Percentiles rank a stretch among this genome's conserved stretches.
These are phyloP conservation scores for Nemania serpens DNA, from an alignment of 2,329 filamentous ascomycete genomes.

Conservation along the genomic window DNA sequence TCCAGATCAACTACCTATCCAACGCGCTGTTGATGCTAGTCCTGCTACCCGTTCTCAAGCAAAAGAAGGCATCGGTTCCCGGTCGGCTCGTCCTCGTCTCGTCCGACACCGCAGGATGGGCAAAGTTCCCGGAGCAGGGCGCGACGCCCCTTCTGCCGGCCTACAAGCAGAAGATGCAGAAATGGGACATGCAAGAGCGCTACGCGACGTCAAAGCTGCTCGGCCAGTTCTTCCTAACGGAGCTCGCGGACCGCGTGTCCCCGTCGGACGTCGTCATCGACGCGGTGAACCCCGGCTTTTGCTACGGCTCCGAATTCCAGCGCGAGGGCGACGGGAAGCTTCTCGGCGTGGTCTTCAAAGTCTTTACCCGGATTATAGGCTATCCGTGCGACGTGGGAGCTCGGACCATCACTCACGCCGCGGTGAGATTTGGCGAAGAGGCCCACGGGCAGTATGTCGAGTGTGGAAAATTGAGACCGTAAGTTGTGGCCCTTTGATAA, in stretches of 20 bases:
- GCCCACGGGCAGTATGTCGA: constrained; percentile 31
- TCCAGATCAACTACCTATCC: constrained; percentile 58
- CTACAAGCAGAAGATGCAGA: constrained; percentile 14
- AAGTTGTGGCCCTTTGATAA: constrained; percentile 1
- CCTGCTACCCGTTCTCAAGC: constrained; percentile 51
- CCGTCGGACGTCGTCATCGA: constrained; percentile 18
- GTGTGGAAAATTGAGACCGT: constrained; percentile 25
- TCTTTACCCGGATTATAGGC: constrained; percentile 8
- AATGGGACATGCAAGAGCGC: constrained; percentile 25
- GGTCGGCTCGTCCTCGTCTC: constrained; percentile 32
- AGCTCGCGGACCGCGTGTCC: constrained; percentile 35
- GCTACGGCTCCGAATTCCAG: constrained; percentile 17
- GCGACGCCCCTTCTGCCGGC: constrained; percentile 17
- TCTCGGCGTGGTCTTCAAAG: background rate
- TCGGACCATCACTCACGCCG: constrained; percentile 20
- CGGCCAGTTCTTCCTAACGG: constrained; percentile 37
- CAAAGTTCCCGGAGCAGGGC: constrained; percentile 25
- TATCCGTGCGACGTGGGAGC: constrained; percentile 15
- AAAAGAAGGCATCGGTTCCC: background rate
- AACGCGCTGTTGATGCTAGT: constrained; percentile 53
- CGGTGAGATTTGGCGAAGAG: constrained; percentile 2
- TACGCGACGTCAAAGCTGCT: constrained; percentile 36
- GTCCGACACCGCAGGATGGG: constrained; percentile 34
- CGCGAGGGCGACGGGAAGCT: background rate
- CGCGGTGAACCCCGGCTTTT: constrained; percentile 26